A percentile compares a stretch with the other conserved stretches of the same genome.
phyloP scores from a whole-genome alignment of 129 eudicot genomes.

The Tagetes patula region DNA sequence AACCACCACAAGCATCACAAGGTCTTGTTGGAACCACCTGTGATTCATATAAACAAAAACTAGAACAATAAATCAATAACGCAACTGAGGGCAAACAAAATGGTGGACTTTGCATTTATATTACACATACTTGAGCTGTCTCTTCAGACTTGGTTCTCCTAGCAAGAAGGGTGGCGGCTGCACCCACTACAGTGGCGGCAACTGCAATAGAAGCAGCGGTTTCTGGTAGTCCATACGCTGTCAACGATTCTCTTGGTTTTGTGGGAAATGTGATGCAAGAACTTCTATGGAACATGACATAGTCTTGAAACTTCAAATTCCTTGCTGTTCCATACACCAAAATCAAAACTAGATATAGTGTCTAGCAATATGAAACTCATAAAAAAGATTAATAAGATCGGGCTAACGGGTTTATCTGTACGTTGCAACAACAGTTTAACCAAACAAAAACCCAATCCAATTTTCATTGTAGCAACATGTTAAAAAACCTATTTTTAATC shows the following conservation, averaged over 20 bases:
- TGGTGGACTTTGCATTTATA: not conserved
- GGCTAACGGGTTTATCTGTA: not conserved
- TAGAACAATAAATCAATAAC: constrained; percentile 5
- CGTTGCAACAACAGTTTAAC: not conserved
- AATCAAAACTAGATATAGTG: constrained; percentile 7
- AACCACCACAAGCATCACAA: constrained; percentile 89
- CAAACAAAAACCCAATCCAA: not conserved
- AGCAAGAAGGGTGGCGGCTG: constrained; percentile 75
- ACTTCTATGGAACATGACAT: constrained; percentile 28
- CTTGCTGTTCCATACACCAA: constrained; percentile 40
- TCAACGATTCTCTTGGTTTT: constrained; percentile 32
- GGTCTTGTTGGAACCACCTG: constrained; percentile 57
- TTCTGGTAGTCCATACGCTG: constrained; percentile 67
- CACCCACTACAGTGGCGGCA: constrained; percentile 87
- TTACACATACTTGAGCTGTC: constrained; percentile 24
- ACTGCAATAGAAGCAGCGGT: constrained; percentile 87
- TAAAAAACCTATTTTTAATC: not conserved
- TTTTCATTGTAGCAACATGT: not conserved
- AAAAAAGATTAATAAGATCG: constrained; percentile 10
- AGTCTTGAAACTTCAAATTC: constrained; percentile 33
- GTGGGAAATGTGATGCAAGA: constrained; percentile 23
- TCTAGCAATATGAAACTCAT: not conserved
- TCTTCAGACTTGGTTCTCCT: constrained; percentile 61
- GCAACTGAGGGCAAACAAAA: not conserved
- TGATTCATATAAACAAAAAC: constrained; percentile 12